Evolutionary conservation across 192 early-diverging fungal genomes (phyloP).

Genomic region (Mortierella alpina): DNA sequence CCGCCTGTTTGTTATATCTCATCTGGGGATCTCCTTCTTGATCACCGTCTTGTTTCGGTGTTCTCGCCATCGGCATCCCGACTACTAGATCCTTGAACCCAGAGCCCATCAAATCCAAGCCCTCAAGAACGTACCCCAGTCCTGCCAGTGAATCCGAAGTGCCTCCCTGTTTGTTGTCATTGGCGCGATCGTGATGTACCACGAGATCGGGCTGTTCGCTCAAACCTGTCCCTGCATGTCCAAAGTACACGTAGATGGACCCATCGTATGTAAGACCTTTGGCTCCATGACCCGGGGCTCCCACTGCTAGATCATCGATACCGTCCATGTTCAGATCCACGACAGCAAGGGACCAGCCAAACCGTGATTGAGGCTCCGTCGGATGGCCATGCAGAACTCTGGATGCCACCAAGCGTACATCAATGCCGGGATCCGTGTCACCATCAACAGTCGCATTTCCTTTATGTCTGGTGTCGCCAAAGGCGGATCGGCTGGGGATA

Average conservation of each 20-base stretch:
- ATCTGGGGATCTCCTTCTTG: neutral
- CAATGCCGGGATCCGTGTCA: slow-evolving; percentile 29
- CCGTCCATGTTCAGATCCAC: slow-evolving; percentile 89
- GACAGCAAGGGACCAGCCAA: slow-evolving; percentile 81
- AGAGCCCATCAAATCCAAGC: slow-evolving; percentile 72
- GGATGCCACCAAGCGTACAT: slow-evolving; percentile 59
- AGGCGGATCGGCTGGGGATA: slow-evolving; percentile 33
- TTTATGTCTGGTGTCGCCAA: neutral
- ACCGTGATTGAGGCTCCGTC: slow-evolving; percentile 58
- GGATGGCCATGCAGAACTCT: slow-evolving; percentile 18
- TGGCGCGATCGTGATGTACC: slow-evolving; percentile 43
- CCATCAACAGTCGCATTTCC: slow-evolving; percentile 7
- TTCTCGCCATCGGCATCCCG: slow-evolving; percentile 66
- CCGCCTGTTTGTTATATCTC: slow-evolving; percentile 19
- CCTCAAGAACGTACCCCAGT: slow-evolving; percentile 60
- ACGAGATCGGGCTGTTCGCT: slow-evolving; percentile 59
- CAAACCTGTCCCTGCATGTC: slow-evolving; percentile 61
- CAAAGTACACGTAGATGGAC: slow-evolving; percentile 76
- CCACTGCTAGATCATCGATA: slow-evolving; percentile 86
- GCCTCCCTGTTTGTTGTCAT: neutral
- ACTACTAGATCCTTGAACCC: slow-evolving; percentile 74
- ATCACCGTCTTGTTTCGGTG: slow-evolving; percentile 8
- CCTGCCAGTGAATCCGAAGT: slow-evolving; percentile 33
- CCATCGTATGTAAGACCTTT: slow-evolving; percentile 57
- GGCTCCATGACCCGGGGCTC: slow-evolving; percentile 64